Evolutionary conservation across 176 grass and related monocot species (phyloP).

Genomic region (Canna indica): DNA sequence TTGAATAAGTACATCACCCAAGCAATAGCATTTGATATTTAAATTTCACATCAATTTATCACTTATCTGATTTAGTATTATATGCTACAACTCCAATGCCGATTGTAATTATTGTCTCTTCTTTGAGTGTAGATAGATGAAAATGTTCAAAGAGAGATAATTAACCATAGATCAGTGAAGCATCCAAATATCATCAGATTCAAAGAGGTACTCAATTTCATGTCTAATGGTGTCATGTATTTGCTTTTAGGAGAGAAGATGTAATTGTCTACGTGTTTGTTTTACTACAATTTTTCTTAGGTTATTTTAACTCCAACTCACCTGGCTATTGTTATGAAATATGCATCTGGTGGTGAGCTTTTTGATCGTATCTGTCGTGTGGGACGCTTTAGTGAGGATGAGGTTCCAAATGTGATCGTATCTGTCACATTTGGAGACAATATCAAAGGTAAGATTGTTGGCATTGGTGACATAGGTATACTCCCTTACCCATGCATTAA

Average conservation of each 20-base stretch:
- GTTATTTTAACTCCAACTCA: constrained; percentile 94
- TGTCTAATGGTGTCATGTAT: neutral
- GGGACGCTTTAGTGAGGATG: too few relatives aligned
- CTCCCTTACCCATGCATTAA: too few relatives aligned
- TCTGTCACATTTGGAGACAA: too few relatives aligned
- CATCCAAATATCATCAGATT: constrained; percentile 97
- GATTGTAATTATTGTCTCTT: neutral
- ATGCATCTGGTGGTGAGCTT: constrained; percentile 88
- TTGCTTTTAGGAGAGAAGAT: neutral
- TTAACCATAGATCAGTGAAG: constrained; percentile 91
- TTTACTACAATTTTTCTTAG: neutral
- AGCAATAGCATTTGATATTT: too few relatives aligned
- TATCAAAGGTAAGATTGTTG: too few relatives aligned
- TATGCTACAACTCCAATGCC: too few relatives aligned
- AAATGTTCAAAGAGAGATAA: constrained; percentile 96
- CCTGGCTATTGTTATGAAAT: constrained; percentile 98
- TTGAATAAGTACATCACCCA: too few relatives aligned
- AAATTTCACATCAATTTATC: too few relatives aligned
- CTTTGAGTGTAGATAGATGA: constrained; percentile 62
- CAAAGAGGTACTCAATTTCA: constrained; percentile 74
- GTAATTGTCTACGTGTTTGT: neutral
- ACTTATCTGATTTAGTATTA: too few relatives aligned
- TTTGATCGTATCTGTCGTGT: constrained; percentile 87
- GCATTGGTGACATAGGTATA: too few relatives aligned
- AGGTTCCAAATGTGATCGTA: neutral